Base-by-base conservation (phyloP, 2,329 filamentous ascomycete species). In the Colletotrichum incanum region DNA sequence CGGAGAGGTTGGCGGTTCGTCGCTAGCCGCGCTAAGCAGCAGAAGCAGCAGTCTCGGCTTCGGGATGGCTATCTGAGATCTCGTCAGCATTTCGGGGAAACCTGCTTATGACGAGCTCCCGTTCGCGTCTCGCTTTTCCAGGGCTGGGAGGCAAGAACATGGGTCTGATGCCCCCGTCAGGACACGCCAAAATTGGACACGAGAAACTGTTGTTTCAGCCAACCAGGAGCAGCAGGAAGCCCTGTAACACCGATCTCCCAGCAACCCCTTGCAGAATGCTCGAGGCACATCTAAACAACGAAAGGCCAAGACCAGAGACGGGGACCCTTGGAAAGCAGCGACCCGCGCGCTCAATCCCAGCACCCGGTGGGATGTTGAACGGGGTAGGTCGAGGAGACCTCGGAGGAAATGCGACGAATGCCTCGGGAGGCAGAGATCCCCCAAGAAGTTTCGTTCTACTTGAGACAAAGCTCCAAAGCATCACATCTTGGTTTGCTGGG, bases 141-240 rank as follows among this genome's bases (percentile, higher is more conserved):
- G 41, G 67, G 67, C 62, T 71, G 67, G 47, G 39, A 55, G 49
- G 61, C 55, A 56, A 62, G 50, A 52, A 60, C 66, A 74, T 61
- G 71, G 65, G 61, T 56, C 59, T 59, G 56, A 50, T 60, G 59
- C 63, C 72, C 72, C 71, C 52, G 37, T 65, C 47, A 28, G 54
- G n/a, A 45, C 20, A 58, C 56, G 54, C 71, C 73, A 74, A 74
- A 74, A 73, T 72, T 73, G 73, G 71, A 74, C 73, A 74, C 73
- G 73, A 74, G 73, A 71, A 71, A 67, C 52, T 60, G 71, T 56
- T 68, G 69, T 73, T 74, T 74, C 69, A 74, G 72, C 72, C 69
- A 74, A 74, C 72, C 69, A 74, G 55, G 62, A 54, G 47, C 55
- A 62, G 70, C 45, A 63, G 50, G 55, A 26, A 65, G 65, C 69